A percentile compares a stretch with the other conserved stretches of the same genome.
Evolutionary conservation across 2,329 filamentous ascomycete species (phyloP).

Genomic region (Mycogone perniciosa): DNA sequence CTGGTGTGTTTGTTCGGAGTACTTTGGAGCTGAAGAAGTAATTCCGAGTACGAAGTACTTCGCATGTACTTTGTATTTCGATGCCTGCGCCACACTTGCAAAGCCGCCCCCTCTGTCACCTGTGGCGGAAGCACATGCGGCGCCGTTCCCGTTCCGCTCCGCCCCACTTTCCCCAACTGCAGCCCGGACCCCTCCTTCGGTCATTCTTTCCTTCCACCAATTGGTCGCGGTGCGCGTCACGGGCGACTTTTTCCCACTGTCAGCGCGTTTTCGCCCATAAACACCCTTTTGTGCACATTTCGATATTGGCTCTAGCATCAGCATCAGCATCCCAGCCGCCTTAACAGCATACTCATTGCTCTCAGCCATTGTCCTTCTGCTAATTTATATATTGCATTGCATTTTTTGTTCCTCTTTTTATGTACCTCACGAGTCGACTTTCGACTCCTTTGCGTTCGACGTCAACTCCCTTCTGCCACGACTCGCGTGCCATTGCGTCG

Average conservation of each 20-base stretch:
- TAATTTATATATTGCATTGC: constrained; percentile 12
- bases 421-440: constrained; percentile 4
- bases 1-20: no score
- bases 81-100: neutral
- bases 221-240: constrained; percentile 12
- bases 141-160: neutral
- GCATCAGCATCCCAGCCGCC: neutral
- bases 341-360: neutral
- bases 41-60: no score
- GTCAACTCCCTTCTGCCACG: neutral
- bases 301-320: constrained; percentile 1
- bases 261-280: constrained; percentile 10
- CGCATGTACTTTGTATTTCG: no score
- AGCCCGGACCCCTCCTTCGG: constrained; percentile 10
- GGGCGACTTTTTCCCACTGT: constrained; percentile 6
- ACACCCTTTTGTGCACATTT: constrained; percentile 9
- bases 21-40: no score
- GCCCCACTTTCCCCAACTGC: neutral
- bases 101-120: neutral
- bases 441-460: constrained; percentile 8
- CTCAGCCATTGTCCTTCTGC: neutral
- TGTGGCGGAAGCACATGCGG: no score
- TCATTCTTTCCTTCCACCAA: constrained; percentile 4
- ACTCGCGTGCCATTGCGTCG: neutral
- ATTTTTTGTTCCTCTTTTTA: neutral